Percentiles rank a stretch among this genome's conserved stretches.
Evolutionary conservation across 345 rosid species (phyloP).

Genomic region (Citrus maxima): DNA sequence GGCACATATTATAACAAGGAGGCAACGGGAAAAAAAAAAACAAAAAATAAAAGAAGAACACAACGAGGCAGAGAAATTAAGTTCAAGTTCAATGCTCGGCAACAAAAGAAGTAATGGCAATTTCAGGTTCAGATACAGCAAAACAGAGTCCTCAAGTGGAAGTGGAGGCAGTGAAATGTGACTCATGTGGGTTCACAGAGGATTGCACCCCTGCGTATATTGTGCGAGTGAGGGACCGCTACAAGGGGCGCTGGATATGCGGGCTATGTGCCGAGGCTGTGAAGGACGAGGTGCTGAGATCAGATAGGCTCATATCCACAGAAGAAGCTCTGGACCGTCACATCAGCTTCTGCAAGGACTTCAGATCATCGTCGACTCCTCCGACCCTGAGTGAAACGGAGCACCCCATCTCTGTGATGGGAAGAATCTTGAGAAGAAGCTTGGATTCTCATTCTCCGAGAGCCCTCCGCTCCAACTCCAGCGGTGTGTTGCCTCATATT

Average conservation of each 20-base stretch:
- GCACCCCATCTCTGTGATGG: slow-evolving; percentile 64
- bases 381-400: slow-evolving; percentile 33
- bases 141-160: slow-evolving; percentile 17
- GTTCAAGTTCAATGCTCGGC: slow-evolving; percentile 21
- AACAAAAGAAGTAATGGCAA: slow-evolving; percentile 23
- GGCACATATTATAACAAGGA: not conserved
- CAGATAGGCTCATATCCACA: slow-evolving; percentile 41
- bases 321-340: slow-evolving; percentile 59
- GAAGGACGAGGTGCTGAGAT: slow-evolving; percentile 51
- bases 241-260: slow-evolving; percentile 62
- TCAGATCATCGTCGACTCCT: slow-evolving; percentile 26
- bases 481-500: slow-evolving; percentile 39
- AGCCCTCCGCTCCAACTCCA: slow-evolving; percentile 40
- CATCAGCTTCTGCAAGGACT: slow-evolving; percentile 37
- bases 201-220: slow-evolving; percentile 59
- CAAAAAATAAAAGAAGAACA: not conserved
- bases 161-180: slow-evolving; percentile 50
- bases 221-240: slow-evolving; percentile 41
- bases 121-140: slow-evolving; percentile 25
- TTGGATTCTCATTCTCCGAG: slow-evolving; percentile 48
- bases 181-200: slow-evolving; percentile 59
- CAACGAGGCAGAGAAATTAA: not conserved
- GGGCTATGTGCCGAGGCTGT: slow-evolving; percentile 68
- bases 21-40: not conserved
- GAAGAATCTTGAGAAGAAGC: slow-evolving; percentile 53